Base-by-base conservation (phyloP, 805 yeast species). In the Cyberlindnera mississippiensis region DNA sequence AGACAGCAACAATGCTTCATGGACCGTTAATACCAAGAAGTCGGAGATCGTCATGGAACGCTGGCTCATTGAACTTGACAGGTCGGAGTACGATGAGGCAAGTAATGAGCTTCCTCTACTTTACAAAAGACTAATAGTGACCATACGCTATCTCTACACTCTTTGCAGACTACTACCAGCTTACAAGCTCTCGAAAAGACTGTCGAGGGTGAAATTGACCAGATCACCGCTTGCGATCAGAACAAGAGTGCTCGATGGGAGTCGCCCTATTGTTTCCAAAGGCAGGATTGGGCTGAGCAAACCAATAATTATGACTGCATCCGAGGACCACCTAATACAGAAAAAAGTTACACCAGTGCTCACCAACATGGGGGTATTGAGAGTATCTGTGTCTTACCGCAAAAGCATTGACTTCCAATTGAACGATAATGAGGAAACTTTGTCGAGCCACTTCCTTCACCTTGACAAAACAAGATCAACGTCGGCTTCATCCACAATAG, bases 31-130 rank as follows among this genome's bases (percentile, higher is more conserved):
- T 12, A 69, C 74, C 3, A 78, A 75, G 54, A 84, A 84, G 54
- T 71, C 78, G 14, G 98, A 91, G 61, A 76, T 93, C n/a, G 96
- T 93, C 2, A 65, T 93, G 43, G 99, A 93, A 57, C 73, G 99
- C 45, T 93, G 99, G 99, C 69, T 88, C 18, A 66, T 93, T 27
- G 96, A 90, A 60, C 75, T 90, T 46, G 90, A 84, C 54, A 61
- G 59, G 11, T 19, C 67, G 57, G 58, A 66, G 56, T 50, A 50
- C 7, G 49, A 34, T 24, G 46, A 63, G 3, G 71, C 69, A 17
- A 27, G 16, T 2, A n/a, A 16, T 13, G 93, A 85, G 40, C 68
- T 84, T 13, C 85, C 89, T 1, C 62, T 72, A 33, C 74, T 85
- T 8, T 84, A 85, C 64, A 87, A 85, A 53, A 84, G 82, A 51